Conservation (phyloP, 2,329 filamentous ascomycete genomes). For the Penicillium sp. region DNA sequence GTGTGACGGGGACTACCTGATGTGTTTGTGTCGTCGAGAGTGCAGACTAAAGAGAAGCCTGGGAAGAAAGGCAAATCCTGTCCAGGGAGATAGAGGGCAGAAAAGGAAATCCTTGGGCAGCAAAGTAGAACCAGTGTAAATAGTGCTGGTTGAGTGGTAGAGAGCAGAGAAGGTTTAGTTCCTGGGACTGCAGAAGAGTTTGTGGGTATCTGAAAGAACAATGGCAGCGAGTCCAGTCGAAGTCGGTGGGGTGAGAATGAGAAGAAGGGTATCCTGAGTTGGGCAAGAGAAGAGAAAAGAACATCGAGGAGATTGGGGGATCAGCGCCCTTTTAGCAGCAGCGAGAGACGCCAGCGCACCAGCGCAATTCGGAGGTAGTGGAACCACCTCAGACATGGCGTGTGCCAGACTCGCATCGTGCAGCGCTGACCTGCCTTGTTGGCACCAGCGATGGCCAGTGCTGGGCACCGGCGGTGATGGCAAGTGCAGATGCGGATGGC, state of each 20-base stretch:
- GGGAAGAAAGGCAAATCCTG: constrained; percentile 36
- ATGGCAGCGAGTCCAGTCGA: constrained; percentile 2
- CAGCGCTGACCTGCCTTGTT: constrained; percentile 18
- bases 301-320: constrained; percentile 13
- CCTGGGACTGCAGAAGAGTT: constrained; percentile 11
- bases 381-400: constrained; percentile 19
- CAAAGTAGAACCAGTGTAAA: constrained; percentile 7
- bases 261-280: constrained; percentile 21
- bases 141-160: constrained; percentile 10
- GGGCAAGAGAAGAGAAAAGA: constrained; percentile 16
- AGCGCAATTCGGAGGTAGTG: constrained; percentile 14
- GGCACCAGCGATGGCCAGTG: constrained; percentile 22
- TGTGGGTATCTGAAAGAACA: constrained; percentile 4
- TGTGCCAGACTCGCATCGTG: constrained; percentile 23
- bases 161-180: too few species aligned
- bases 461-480: constrained; percentile 22
- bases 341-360: constrained; percentile 12
- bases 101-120: constrained; percentile 30
- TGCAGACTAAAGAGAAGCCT: constrained; percentile 26
- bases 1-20: constrained; percentile 45
- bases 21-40: constrained; percentile 30
- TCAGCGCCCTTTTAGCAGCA: constrained; percentile 24
- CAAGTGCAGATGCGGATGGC: constrained; percentile 16
- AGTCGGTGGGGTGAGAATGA: constrained; percentile 4
- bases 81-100: constrained; percentile 29